A percentile compares a stretch with the other conserved stretches of the same genome.
phyloP scores from a whole-genome alignment of 192 early-diverging fungal genomes.

The Mortierella alpina region DNA sequence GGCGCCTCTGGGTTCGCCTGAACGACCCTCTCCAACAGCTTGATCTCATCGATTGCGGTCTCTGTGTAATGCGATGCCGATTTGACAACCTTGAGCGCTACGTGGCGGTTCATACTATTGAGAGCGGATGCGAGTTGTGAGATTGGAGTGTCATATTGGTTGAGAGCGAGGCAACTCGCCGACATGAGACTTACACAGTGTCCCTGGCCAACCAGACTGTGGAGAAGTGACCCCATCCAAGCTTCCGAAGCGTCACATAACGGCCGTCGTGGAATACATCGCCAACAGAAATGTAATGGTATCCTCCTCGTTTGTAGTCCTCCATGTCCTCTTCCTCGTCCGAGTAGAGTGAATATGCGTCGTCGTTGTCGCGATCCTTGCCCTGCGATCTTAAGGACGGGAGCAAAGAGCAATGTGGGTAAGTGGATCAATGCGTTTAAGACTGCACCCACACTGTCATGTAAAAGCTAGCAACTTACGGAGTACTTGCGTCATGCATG shows the following conservation, averaged over 20 bases:
- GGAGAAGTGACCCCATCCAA: constrained; percentile 99
- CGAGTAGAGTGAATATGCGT: constrained; percentile 51
- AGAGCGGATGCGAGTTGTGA: not conserved
- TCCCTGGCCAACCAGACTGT: constrained; percentile 97
- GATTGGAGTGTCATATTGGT: not conserved
- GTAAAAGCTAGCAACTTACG: constrained; percentile 10
- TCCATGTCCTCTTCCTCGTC: constrained; percentile 89
- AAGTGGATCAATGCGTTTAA: not conserved
- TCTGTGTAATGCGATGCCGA: constrained; percentile 95
- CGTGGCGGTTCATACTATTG: constrained; percentile 74
- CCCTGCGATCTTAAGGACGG: not conserved
- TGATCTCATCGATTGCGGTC: constrained; percentile 96
- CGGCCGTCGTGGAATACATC: constrained; percentile 84
- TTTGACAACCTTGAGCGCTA: constrained; percentile 98
- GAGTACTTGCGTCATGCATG: not conserved
- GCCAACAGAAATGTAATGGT: constrained; percentile 91
- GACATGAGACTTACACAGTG: constrained; percentile 59
- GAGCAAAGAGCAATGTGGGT: not conserved
- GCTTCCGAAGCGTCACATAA: constrained; percentile 92
- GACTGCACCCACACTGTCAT: not conserved
- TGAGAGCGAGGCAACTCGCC: no score
- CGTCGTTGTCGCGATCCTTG: constrained; percentile 34
- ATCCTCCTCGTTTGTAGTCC: constrained; percentile 96
- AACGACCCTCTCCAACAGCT: constrained; percentile 87
- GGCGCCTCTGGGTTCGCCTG: constrained; percentile 66